These are phyloP conservation scores for Colletotrichum brevisporum DNA, from an alignment of 2,329 filamentous ascomycete species.

Conservation along the genomic window DNA sequence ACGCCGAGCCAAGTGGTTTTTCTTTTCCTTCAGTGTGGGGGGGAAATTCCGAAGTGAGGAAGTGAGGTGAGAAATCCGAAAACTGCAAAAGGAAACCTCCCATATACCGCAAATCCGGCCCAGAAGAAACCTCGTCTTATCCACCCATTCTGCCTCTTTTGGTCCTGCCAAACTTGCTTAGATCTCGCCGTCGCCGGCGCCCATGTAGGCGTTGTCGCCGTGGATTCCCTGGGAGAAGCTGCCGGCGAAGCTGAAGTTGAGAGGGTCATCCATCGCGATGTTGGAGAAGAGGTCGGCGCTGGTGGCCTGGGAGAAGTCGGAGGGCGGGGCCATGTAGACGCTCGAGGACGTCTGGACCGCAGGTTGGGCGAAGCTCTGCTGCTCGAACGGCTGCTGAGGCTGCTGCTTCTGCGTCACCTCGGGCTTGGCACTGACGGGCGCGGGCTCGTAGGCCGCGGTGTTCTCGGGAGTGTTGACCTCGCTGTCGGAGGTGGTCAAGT, in stretches of 20 bases:
- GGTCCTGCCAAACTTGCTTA: slow-evolving; percentile 38
- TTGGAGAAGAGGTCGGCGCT: slow-evolving; percentile 7
- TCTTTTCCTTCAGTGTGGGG: background rate
- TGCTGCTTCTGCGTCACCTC: slow-evolving; percentile 8
- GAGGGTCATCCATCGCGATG: background rate
- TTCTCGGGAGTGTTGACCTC: slow-evolving; percentile 41
- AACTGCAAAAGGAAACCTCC: too few species aligned
- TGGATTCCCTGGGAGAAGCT: background rate
- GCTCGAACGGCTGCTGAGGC: slow-evolving; percentile 19
- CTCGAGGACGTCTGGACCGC: background rate
- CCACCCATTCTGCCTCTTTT: background rate
- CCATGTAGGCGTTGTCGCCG: slow-evolving; percentile 42
- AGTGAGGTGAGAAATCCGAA: too few species aligned
- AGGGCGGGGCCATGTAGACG: background rate
- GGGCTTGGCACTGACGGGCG: slow-evolving; percentile 23
- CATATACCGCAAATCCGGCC: slow-evolving; percentile 6
- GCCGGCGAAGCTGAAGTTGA: slow-evolving; percentile 23
- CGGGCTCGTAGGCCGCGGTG: slow-evolving; percentile 25
- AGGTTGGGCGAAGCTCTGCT: slow-evolving; percentile 5
- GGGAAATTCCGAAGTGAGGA: slow-evolving; percentile 1
- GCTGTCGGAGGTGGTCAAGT: slow-evolving; percentile 41
- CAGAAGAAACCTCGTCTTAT: background rate
- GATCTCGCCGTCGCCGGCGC: slow-evolving; percentile 53
- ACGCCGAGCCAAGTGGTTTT: slow-evolving; percentile 13
- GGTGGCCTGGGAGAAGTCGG: slow-evolving; percentile 26